phyloP scores from a whole-genome alignment of 441 rosid genomes.

The Iberis amara region DNA sequence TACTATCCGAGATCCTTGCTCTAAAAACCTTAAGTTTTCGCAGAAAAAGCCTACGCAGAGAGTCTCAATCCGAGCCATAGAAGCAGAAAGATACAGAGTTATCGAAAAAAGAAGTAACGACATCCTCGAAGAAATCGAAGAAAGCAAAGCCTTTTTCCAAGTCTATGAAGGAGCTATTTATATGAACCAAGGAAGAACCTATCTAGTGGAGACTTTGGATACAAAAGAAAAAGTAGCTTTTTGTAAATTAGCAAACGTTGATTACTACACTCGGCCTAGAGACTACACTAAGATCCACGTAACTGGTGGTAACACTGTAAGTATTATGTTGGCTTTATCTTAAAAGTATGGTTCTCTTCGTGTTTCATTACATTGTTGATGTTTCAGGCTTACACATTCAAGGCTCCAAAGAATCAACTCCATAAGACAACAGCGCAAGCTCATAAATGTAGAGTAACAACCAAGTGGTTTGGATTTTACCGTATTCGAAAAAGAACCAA shows the following conservation, averaged over 20 bases:
- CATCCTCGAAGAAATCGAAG: slow-evolving; percentile 90
- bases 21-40: slow-evolving; percentile 18
- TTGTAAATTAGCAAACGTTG: slow-evolving; percentile 57
- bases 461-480: slow-evolving; percentile 80
- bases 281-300: slow-evolving; percentile 77
- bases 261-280: slow-evolving; percentile 76
- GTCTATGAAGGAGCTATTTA: slow-evolving; percentile 85
- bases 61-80: slow-evolving; percentile 80
- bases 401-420: slow-evolving; percentile 36
- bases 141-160: slow-evolving; percentile 97
- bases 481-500: slow-evolving; percentile 49
- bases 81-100: slow-evolving; percentile 59
- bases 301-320: slow-evolving; percentile 67
- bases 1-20: slow-evolving; percentile 9
- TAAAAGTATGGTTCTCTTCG: slow-evolving; percentile 9
- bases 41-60: slow-evolving; percentile 67
- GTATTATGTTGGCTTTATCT: slow-evolving; percentile 24
- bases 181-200: slow-evolving; percentile 82
- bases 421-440: slow-evolving; percentile 75
- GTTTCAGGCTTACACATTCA: slow-evolving; percentile 57
- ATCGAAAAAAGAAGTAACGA: slow-evolving; percentile 43
- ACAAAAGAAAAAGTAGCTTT: slow-evolving; percentile 60
- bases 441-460: slow-evolving; percentile 63
- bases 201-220: slow-evolving; percentile 66
- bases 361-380: slow-evolving; percentile 7